Evolutionary conservation across 2,329 filamentous ascomycete genomes (phyloP).

Genomic region (Ramichloridium luteum): DNA sequence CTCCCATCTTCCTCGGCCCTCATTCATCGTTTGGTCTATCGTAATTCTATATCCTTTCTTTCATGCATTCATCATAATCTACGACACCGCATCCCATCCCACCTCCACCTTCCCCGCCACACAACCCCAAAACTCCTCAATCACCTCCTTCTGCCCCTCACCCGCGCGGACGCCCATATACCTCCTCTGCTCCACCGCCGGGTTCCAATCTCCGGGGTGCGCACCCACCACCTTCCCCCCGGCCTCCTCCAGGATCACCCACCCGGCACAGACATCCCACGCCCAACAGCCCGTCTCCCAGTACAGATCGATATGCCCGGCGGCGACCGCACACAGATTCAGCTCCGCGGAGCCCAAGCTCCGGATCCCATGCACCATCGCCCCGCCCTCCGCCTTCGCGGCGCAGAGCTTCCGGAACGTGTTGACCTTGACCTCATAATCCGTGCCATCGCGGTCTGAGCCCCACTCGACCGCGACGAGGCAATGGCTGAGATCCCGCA

Average conservation of each 20-base stretch:
- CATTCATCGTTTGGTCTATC: neutral
- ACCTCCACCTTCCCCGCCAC: conserved; percentile 36
- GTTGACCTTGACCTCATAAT: conserved; percentile 56
- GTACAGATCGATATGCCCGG: conserved; percentile 59
- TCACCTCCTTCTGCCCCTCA: conserved; percentile 33
- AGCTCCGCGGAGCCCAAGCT: conserved; percentile 61
- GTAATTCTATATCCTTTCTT: neutral
- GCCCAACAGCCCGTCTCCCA: conserved; percentile 80
- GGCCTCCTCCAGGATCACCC: conserved; percentile 63
- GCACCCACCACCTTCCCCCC: conserved; percentile 61
- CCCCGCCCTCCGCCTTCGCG: conserved; percentile 48
- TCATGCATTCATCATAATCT: conserved; percentile 1
- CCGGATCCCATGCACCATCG: conserved; percentile 66
- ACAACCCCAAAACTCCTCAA: conserved; percentile 39
- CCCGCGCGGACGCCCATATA: conserved; percentile 40
- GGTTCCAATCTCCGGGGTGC: conserved; percentile 60
- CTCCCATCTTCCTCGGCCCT: neutral
- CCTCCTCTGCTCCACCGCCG: conserved; percentile 43
- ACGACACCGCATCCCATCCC: conserved; percentile 19
- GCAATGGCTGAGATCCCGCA: conserved; percentile 48
- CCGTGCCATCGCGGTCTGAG: conserved; percentile 49
- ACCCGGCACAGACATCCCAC: conserved; percentile 75
- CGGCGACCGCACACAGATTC: conserved; percentile 61
- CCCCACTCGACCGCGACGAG: conserved; percentile 67
- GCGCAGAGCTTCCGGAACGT: conserved; percentile 48